Conservation (phyloP, 148 eudicot genomes). For the Rhododendron molle region DNA sequence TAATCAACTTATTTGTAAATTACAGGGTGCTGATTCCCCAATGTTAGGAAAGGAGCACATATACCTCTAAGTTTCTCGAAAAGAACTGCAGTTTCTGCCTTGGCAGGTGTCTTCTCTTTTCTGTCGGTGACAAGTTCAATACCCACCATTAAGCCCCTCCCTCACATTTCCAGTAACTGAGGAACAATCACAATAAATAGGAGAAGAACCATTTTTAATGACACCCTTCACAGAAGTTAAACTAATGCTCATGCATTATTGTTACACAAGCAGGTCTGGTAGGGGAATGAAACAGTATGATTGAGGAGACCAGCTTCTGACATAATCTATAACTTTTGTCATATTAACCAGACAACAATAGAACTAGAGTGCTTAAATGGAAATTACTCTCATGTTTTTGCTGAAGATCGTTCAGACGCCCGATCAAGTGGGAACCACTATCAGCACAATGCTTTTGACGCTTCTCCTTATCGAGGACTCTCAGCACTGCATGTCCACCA, state of each 20-base stretch:
- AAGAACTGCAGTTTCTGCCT: slow-evolving; percentile 75
- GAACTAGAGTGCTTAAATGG: slow-evolving; percentile 10
- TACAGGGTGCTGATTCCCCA: not conserved
- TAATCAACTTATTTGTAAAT: not conserved
- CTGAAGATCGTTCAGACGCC: slow-evolving; percentile 64
- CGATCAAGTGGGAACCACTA: slow-evolving; percentile 80
- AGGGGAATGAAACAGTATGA: not conserved
- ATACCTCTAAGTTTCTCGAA: slow-evolving; percentile 91
- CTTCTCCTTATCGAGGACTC: slow-evolving; percentile 80
- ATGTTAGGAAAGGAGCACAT: not conserved
- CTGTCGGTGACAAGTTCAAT: slow-evolving; percentile 89
- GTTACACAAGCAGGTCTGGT: not conserved
- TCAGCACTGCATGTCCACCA: slow-evolving; percentile 95
- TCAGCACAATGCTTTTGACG: slow-evolving; percentile 88
- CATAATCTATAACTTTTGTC: not conserved
- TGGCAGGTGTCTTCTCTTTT: slow-evolving; percentile 83
- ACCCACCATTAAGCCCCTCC: slow-evolving; percentile 95
- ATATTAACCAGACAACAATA: not conserved
- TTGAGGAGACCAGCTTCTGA: not conserved
- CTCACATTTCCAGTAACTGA: slow-evolving; percentile 94
- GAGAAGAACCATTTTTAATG: slow-evolving; percentile 6
- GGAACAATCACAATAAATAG: not conserved
- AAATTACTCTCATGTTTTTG: slow-evolving; percentile 75
- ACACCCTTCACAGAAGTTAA: too few species aligned
- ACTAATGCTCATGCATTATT: not conserved